phyloP scores from a whole-genome alignment of 2,329 filamentous ascomycete genomes.

The Sporothrix variecibatus region DNA sequence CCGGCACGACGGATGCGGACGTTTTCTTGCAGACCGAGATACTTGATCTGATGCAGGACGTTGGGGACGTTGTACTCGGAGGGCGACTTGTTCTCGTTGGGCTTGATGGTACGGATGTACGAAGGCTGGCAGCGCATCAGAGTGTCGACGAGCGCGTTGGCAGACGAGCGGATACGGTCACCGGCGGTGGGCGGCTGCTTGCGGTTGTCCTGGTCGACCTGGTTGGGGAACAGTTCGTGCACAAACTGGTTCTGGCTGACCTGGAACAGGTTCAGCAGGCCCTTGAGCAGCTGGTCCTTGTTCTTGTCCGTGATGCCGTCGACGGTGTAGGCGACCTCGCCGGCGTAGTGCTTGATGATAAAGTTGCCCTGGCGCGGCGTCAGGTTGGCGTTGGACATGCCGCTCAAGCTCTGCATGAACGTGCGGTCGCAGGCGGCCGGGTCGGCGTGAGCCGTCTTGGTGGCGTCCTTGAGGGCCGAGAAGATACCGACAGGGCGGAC shows the following conservation, averaged over 20 bases:
- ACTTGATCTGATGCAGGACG: conserved; percentile 97
- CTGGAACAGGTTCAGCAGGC: conserved; percentile 82
- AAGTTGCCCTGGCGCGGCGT: conserved; percentile 92
- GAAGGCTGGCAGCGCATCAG: conserved; percentile 97
- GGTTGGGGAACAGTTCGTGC: conserved; percentile 84
- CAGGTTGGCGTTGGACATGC: conserved; percentile 88
- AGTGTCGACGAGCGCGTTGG: conserved; percentile 91
- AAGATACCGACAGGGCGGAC: conserved; percentile 88
- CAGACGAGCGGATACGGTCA: conserved; percentile 92
- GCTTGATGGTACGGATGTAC: conserved; percentile 98
- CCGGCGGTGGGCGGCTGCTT: conserved; percentile 91
- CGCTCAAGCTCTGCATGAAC: conserved; percentile 90
- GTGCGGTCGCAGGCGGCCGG: conserved; percentile 91
- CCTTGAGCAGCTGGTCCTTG: conserved; percentile 95
- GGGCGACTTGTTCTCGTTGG: conserved; percentile 97
- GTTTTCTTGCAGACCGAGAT: conserved; percentile 98
- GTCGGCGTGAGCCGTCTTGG: conserved; percentile 96
- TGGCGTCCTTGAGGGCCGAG: conserved; percentile 94
- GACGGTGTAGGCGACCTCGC: conserved; percentile 91
- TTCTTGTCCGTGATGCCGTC: conserved; percentile 99
- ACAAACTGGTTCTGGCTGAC: conserved; percentile 83
- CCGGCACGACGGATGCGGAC: conserved; percentile 94
- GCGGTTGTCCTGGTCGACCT: conserved; percentile 94
- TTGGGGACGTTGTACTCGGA: conserved; percentile 90
- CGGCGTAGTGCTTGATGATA: conserved; percentile 98